Base-by-base conservation (phyloP, 805 yeast genomes). In the Zygosaccharomyces bisporus region DNA sequence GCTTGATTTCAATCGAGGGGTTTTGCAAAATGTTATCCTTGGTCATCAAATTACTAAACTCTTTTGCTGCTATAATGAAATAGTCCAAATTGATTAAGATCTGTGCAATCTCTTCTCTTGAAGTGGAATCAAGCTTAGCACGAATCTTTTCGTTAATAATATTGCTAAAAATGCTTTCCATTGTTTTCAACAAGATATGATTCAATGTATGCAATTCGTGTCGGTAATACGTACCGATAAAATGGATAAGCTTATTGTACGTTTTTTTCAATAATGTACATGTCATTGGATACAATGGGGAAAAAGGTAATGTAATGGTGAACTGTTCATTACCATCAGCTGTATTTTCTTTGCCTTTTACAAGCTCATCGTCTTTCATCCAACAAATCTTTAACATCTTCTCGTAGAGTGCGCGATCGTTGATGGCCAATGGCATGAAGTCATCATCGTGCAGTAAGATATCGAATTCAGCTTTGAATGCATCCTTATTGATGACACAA, bases 71-170 rank as follows among this genome's bases (percentile, higher is more conserved):
- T 54, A 74, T 79, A 33, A 86, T 74, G 62, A 90, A 91, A 61
- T 86, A 87, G 60, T 91, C 96, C 56, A 91, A 69, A 61, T 93
- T 89, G 46, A 93, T 83, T 53, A 86, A 73, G 53, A 87, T 86
- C 68, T 93, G 98, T 0, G 96, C 83, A 20, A 88, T 76, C 53
- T 88, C 90, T 64, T 91, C 98, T 58, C 95, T 86, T 50, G 89
- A 85, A 9, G 83, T 77, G 2, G 89, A 75, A 52, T 79, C 75
- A 39, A 84, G 74, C 48, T 80, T 79, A 10, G 74, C 72, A 45
- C 77, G 73, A 38, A 86, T 77, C 47, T 81, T 78, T 32, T 71
- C 71, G 53, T 87, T 76, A 1, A 91, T 84, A 1, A 86, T 77
- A 34, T 77, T 75, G 14, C 77, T 74, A 49, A 90, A 71, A n/a